phyloP scores from a whole-genome alignment of 768 basidiomycete species.

The Phlebiopsis gigantea region DNA sequence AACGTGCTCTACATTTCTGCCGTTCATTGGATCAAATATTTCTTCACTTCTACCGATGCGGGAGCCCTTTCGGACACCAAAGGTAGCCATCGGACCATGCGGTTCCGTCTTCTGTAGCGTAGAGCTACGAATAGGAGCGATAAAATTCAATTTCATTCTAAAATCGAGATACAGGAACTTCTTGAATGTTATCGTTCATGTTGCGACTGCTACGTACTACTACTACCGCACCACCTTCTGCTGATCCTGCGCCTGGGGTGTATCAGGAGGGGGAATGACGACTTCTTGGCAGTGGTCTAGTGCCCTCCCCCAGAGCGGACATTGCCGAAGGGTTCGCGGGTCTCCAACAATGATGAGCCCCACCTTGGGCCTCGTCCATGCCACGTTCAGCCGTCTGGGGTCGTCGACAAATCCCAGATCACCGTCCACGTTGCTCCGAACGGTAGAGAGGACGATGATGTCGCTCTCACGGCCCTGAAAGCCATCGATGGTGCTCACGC shows the following conservation, averaged over 20 bases:
- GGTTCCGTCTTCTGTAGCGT: too few relatives aligned
- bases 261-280: constrained; percentile 11
- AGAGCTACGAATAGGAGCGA: too few relatives aligned
- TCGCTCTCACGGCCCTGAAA: constrained; percentile 70
- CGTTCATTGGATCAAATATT: too few relatives aligned
- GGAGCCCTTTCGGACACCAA: too few relatives aligned
- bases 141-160: too few relatives aligned
- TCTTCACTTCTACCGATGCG: too few relatives aligned
- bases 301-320: constrained; percentile 50
- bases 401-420: constrained; percentile 68
- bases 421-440: constrained; percentile 51
- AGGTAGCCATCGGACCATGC: too few relatives aligned
- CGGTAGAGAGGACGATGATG: constrained; percentile 59
- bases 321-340: constrained; percentile 38
- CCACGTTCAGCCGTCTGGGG: constrained; percentile 56
- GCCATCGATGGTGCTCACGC: constrained; percentile 50
- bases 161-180: too few relatives aligned
- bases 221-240: too few relatives aligned
- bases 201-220: too few relatives aligned
- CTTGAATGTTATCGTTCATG: too few relatives aligned
- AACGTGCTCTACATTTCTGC: too few relatives aligned
- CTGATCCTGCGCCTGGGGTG: background rate
- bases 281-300: constrained; percentile 29
- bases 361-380: constrained; percentile 61
- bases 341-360: constrained; percentile 61